Percentiles rank a stretch among this genome's conserved stretches.
Conservation (phyloP, 495 filamentous ascomycete genomes). For the Sporormia fimetaria region DNA sequence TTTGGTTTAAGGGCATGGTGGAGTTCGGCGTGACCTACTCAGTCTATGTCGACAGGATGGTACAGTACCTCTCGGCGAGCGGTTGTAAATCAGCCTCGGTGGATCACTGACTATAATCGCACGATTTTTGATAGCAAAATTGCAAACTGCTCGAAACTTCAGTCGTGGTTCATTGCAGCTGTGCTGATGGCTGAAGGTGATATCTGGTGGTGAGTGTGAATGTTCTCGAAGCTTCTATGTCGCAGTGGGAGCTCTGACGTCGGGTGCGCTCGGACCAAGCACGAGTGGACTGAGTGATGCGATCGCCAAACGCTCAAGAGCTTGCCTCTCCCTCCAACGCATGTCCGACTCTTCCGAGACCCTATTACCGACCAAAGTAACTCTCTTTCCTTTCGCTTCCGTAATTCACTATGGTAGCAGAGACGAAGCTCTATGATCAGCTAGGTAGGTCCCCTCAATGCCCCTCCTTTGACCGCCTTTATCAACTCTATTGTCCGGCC, state of each 20-base stretch:
- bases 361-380: neutral
- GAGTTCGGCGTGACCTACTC: constrained; percentile 15
- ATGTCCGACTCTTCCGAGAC: neutral
- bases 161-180: no score
- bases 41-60: no score
- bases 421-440: constrained; percentile 37
- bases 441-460: constrained; percentile 24
- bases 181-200: no score
- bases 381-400: no score
- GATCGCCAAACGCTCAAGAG: constrained; percentile 12
- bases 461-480: neutral
- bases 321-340: constrained; percentile 3
- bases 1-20: constrained; percentile 10
- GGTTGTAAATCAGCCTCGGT: no score
- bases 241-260: constrained; percentile 13
- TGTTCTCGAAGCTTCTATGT: constrained; percentile 19
- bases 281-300: constrained; percentile 4
- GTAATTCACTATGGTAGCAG: constrained; percentile 31
- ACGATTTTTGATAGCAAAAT: no score
- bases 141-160: no score
- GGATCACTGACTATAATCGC: no score
- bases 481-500: neutral
- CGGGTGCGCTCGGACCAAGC: constrained; percentile 8
- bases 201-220: constrained; percentile 2
- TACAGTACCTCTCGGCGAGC: no score